Evolutionary conservation across 2,329 filamentous ascomycete genomes (phyloP), one percentile per base, ranked within the genome.

Genomic region (Hymenoscyphus albidus): DNA sequence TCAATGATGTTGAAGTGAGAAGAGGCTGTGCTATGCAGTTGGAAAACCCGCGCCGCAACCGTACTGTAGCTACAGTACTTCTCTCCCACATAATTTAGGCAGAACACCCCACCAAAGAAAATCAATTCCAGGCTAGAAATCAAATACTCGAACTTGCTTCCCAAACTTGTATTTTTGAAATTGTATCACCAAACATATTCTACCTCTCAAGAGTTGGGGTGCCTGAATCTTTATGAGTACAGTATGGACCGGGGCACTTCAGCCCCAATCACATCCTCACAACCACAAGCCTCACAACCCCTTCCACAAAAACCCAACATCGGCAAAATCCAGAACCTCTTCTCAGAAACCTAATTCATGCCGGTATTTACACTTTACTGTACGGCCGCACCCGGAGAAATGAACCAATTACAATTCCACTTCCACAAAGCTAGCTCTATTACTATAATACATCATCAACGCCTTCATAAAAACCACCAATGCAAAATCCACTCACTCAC

Each of bases 1-100:
- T 31, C 22, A 31, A 13, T 14, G n/a, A 31, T 16, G 16, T 51
- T 22, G 27, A 38, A 18, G 13, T 16, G 9, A 57, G 55, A 57
- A 32, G 55, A 57, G 55, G 55, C 55, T 57, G 55, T 57, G 55
- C 31, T 57, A 9, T 51, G 35, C 35, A 7, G 35, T 35, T 35
- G 5, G 44, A 16, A 18, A 51, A 51, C 6, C 44, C 22, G 44
- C 22, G 44, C 44, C 44, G 44, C n/a, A 51, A 51, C 44, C 44
- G 27, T 22, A 51, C 13, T 4, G 5, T 51, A 9, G 27, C 27
- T 27, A 27, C 27, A 2, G 27, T 27, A n/a, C 18, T 5, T 10
- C 35, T 4, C 5, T 35, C 35, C 9, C 35, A 10, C 5, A 48
- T n/a, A 51, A 22, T 51, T 51, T 51, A 51, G 44, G 44, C 44